phyloP scores from a whole-genome alignment of 2,329 filamentous ascomycete genomes.

The Claviceps quebecensis region DNA sequence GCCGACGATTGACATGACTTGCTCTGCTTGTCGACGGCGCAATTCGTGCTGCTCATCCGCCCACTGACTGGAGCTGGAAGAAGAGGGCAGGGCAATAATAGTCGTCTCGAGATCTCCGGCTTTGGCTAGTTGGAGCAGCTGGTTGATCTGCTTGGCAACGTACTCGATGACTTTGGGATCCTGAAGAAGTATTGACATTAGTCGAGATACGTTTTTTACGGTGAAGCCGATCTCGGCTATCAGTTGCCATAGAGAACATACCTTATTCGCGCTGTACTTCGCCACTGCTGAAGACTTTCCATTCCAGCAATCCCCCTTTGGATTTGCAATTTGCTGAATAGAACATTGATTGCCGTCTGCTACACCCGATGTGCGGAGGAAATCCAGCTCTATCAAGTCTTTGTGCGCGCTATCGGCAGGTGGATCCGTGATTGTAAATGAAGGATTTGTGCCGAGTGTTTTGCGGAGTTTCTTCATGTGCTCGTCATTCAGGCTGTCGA shows the following conservation, averaged over 20 bases:
- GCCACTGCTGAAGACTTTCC: constrained; percentile 17
- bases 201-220: neutral
- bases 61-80: constrained; percentile 27
- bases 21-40: constrained; percentile 34
- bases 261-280: neutral
- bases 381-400: constrained; percentile 27
- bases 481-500: constrained; percentile 39
- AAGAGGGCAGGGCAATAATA: constrained; percentile 39
- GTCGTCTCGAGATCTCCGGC: constrained; percentile 41
- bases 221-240: no score
- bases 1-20: constrained; percentile 27
- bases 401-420: constrained; percentile 29
- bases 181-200: constrained; percentile 17
- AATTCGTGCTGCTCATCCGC: constrained; percentile 27
- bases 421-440: constrained; percentile 35
- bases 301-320: constrained; percentile 32
- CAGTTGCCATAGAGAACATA: neutral
- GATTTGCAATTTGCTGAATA: constrained; percentile 26
- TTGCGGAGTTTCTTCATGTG: constrained; percentile 31
- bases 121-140: constrained; percentile 31
- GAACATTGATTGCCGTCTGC: constrained; percentile 23
- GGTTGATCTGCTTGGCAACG: constrained; percentile 29
- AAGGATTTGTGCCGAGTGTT: constrained; percentile 21
- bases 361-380: constrained; percentile 23
- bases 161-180: constrained; percentile 27